Evolutionary conservation across 257 asterid species (phyloP), one percentile per base, ranked within the genome.

Genomic region (Striga asiatica): DNA sequence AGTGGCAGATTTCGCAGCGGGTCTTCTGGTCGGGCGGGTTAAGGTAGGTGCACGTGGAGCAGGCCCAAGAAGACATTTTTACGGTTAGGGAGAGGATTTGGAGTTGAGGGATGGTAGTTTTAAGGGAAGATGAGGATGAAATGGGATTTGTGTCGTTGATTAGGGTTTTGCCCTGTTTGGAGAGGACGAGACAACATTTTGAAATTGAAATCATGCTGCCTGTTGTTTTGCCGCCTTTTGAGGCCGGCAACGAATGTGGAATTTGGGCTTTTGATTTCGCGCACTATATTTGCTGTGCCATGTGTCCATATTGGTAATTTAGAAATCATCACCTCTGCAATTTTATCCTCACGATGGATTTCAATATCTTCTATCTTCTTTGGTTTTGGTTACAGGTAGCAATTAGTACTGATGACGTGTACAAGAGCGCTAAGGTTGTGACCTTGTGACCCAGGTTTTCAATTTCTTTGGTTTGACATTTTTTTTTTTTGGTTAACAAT

Each of bases 11-110:
- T 76, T 75, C 72, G 74, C 98, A 89, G 64, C 49, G 43, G 16
- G 79, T 74, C 46, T 41, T 79, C 27, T 76, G 82, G 17, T 84
- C 58, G 16, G 88, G 67, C 8, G 95, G 81, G 71, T 89, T 89
- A 68, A 76, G 64, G 88, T 81, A 89, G 9, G 98, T 89, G 88
- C 98, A 89, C 35, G 41, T 67, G 61, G 91, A 60, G 66, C 98
- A 89, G 3, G 91, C 2, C 98, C 98, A 89, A 39, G 96, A 81
- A 1, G 83, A 62, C 88, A 78, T 84, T 67, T 51, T 69, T 63
- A 29, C 5, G 28, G 39, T 16, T 23, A 43, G 43, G 35, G 39
- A 27, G 8, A 41, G 80, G 79, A 65, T 23, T 71, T 54, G 37
- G 64, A 65, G 58, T 50, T 50, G 17, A 25, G 16, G 61, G n/a